Conservation (phyloP, 2,329 filamentous ascomycete genomes). For the Orbilia blumenaviensis region DNA sequence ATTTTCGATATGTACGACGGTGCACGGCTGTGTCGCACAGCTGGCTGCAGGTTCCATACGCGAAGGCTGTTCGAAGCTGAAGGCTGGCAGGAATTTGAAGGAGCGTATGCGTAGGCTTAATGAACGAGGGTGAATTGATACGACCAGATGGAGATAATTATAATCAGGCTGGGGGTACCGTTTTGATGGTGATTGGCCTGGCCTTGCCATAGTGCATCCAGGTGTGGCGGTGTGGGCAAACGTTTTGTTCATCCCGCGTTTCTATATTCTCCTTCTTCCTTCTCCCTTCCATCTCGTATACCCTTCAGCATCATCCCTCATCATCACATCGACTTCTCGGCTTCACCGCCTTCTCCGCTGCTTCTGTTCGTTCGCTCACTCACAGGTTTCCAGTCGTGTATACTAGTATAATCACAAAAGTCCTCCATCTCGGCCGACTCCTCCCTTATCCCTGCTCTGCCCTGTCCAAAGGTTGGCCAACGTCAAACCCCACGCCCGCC, state of each 20-base stretch:
- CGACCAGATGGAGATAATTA: background rate
- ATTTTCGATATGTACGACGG: background rate
- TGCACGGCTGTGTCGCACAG: background rate
- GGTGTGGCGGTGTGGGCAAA: too few species aligned
- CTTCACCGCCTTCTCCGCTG: background rate
- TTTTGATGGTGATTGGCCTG: too few species aligned
- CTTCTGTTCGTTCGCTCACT: background rate
- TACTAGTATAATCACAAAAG: background rate
- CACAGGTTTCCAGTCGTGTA: conserved; percentile 19
- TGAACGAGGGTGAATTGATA: background rate
- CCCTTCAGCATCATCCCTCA: background rate
- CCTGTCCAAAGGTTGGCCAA: background rate
- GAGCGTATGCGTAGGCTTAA: background rate
- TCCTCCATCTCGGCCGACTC: conserved; percentile 42
- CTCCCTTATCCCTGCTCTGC: conserved; percentile 9
- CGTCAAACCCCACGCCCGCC: conserved; percentile 24
- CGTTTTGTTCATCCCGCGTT: background rate
- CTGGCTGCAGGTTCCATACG: background rate
- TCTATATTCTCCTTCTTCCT: background rate
- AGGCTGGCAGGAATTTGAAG: too few species aligned
- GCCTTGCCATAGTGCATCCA: too few species aligned
- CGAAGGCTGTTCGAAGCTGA: background rate
- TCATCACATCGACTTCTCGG: background rate
- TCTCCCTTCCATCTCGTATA: background rate
- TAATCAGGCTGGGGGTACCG: too few species aligned